phyloP scores from a whole-genome alignment of 2,329 filamentous ascomycete species.

The Colletotrichum sp. region DNA sequence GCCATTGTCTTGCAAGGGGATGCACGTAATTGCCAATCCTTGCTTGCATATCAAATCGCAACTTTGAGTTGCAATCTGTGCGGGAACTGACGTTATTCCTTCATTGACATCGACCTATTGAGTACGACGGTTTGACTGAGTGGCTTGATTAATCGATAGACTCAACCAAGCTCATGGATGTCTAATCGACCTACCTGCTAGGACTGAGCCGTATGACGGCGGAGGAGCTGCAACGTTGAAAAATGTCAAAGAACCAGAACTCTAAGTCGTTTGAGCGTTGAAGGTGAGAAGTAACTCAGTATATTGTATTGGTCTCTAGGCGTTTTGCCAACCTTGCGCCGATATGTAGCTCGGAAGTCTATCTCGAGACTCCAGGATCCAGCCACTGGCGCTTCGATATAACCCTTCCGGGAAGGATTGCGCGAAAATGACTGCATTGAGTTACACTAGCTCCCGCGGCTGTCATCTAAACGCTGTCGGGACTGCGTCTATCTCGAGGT shows the following conservation, averaged over 20 bases:
- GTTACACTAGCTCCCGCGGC: too few relatives aligned
- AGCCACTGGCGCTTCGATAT: too few relatives aligned
- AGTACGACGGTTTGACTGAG: neutral
- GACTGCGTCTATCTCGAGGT: too few relatives aligned
- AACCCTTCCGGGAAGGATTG: too few relatives aligned
- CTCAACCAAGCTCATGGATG: neutral
- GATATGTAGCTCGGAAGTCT: too few relatives aligned
- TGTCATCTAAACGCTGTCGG: too few relatives aligned
- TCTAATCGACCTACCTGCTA: neutral
- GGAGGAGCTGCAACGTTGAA: neutral
- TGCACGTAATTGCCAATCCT: neutral
- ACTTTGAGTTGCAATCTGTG: neutral
- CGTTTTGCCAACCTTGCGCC: neutral
- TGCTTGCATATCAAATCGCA: neutral
- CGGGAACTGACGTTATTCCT: neutral
- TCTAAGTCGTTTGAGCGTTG: neutral
- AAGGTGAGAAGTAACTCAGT: neutral
- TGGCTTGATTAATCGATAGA: neutral
- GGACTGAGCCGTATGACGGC: neutral
- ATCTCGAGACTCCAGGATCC: too few relatives aligned
- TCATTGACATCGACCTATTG: neutral
- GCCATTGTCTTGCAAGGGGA: neutral
- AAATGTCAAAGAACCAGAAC: neutral
- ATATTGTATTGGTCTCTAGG: neutral
- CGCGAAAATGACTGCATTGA: too few relatives aligned